Base-by-base conservation (phyloP, 192 early-diverging fungal species). In the Linnemannia exigua region DNA sequence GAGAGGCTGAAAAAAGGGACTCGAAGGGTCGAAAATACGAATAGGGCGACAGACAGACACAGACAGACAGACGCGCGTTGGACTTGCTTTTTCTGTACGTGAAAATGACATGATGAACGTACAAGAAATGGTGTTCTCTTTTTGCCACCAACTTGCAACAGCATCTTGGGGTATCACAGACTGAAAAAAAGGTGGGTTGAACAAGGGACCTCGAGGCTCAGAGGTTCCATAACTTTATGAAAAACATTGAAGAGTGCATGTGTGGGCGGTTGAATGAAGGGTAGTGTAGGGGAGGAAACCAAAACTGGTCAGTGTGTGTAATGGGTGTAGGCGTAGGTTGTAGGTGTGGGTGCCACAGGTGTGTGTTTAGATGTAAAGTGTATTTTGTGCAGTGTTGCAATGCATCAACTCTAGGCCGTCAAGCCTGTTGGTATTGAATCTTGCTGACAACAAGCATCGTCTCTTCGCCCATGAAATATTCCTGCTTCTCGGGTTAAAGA, bases 401-500 rank as follows among this genome's bases (percentile, higher is more conserved):
- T 8, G 8, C 14, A 11, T 3, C 28, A 25, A 31, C 14, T 9
- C 3, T 25, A 12, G 28, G 14, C 4, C 28, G 4, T 15, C 58
- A 63, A 16, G 9, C 28, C 0, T 63, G 58, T 1, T 28, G 25
- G 28, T 11, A 61, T 14, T 25, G 11, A 11, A 25, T 0, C 11
- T 14, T 8, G 28, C 28, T 63, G 11, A 25, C 28, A 25, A 3
- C n/a, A 63, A 25, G 11, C 58, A 63, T 2, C 58, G 28, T 63
- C 28, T 63, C 28, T 3, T 31, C 33, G 33, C 31, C 28, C n/a
- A 14, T 63, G 58, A 25, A 63, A 25, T 25, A n/a, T 22, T 36
- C 22, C 69, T 58, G 20, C 35, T 50, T 51, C 22, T 50, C 46
- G 54, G 5, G 46, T 70, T 76, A 81, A 74, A 81, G 36, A 50